These are phyloP conservation scores for Bonia amplexicaulis DNA, from an alignment of 176 grass and related monocot species.

Conservation along the genomic window DNA sequence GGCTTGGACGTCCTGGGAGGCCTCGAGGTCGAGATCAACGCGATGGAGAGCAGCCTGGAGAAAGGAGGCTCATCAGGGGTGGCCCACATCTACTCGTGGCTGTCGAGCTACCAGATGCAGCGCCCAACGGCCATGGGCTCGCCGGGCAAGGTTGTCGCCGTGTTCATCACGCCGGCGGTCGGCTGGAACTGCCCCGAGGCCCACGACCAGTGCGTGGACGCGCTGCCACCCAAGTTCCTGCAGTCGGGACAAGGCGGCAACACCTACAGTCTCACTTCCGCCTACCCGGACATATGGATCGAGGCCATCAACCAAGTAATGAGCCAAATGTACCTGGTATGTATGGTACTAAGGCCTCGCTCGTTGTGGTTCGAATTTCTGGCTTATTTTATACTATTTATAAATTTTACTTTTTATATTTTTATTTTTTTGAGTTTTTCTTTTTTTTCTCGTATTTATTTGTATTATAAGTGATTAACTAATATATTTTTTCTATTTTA, in stretches of 20 bases:
- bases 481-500: no score
- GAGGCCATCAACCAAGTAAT: background rate
- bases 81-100: background rate
- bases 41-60: background rate
- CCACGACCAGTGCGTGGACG: background rate
- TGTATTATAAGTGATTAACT: no score
- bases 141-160: background rate
- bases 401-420: no score
- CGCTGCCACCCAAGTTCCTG: background rate
- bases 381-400: no score
- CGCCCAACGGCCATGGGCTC: background rate
- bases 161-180: background rate
- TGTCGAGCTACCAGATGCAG: constrained; percentile 5
- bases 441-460: no score
- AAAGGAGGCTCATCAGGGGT: no score
- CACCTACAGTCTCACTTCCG: background rate
- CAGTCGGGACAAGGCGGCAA: background rate
- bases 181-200: background rate
- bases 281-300: background rate
- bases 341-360: no score
- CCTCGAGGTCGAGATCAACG: background rate
- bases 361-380: no score
- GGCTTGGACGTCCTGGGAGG: background rate
- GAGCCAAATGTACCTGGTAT: background rate
- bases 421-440: no score